phyloP scores from a whole-genome alignment of 441 rosid species.

The Iberis amara region DNA sequence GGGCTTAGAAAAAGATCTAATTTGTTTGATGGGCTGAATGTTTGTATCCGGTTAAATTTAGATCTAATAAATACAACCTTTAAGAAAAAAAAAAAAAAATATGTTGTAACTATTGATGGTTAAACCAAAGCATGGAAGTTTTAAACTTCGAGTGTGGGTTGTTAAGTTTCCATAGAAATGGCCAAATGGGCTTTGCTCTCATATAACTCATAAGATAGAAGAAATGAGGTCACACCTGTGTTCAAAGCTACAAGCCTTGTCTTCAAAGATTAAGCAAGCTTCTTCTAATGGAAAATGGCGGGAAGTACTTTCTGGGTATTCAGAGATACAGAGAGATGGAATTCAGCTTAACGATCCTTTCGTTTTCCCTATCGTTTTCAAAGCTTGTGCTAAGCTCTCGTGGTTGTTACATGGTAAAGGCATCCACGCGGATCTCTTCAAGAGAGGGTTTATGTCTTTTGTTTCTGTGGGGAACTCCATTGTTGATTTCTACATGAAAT shows the following conservation, averaged over 20 bases:
- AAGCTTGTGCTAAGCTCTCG: constrained; percentile 51
- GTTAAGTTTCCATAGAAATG: constrained; percentile 21
- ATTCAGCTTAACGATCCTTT: constrained; percentile 38
- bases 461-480: constrained; percentile 51
- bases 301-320: constrained; percentile 40
- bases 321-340: constrained; percentile 38
- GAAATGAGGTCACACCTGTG: constrained; percentile 21
- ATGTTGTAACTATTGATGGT: too few species aligned
- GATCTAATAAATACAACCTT: too few species aligned
- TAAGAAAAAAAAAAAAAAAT: too few species aligned
- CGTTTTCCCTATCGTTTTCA: constrained; percentile 45
- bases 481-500: constrained; percentile 53
- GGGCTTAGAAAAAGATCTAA: too few species aligned
- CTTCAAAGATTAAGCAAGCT: constrained; percentile 42
- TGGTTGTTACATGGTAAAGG: constrained; percentile 34
- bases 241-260: constrained; percentile 33
- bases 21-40: too few species aligned
- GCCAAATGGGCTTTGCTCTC: constrained; percentile 9
- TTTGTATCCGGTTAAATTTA: too few species aligned
- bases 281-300: constrained; percentile 47
- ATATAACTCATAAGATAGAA: background rate
- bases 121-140: too few species aligned
- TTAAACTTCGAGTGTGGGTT: too few species aligned
- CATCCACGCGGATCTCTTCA: constrained; percentile 46
- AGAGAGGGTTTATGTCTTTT: constrained; percentile 47